Conservation (phyloP, 192 early-diverging fungal species). For the Backusella tarrabulga region DNA sequence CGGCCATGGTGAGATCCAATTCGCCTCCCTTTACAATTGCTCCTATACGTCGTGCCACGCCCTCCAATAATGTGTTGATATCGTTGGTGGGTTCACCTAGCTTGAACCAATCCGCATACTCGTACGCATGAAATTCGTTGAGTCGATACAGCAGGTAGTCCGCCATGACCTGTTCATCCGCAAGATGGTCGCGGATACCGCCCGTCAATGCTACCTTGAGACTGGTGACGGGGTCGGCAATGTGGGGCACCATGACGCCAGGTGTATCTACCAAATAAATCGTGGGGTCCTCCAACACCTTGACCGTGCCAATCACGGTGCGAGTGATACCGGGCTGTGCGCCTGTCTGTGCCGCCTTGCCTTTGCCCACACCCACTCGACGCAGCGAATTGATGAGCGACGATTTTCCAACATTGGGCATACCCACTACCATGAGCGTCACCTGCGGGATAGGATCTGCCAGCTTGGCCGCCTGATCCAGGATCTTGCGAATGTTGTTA, state of each 20-base stretch:
- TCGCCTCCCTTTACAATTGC: slow-evolving; percentile 66
- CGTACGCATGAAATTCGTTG: slow-evolving; percentile 56
- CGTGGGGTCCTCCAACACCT: slow-evolving; percentile 84
- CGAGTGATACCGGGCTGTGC: slow-evolving; percentile 87
- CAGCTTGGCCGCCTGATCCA: slow-evolving; percentile 63
- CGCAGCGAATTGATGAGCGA: slow-evolving; percentile 89
- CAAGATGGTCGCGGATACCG: slow-evolving; percentile 83
- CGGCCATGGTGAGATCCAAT: slow-evolving; percentile 62
- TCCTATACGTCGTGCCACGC: slow-evolving; percentile 66
- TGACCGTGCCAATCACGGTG: slow-evolving; percentile 64
- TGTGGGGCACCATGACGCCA: slow-evolving; percentile 88
- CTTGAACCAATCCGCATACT: slow-evolving; percentile 39
- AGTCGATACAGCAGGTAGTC: slow-evolving; percentile 90
- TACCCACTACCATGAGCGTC: slow-evolving; percentile 84
- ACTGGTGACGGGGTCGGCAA: slow-evolving; percentile 75
- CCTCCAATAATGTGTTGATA: slow-evolving; percentile 59
- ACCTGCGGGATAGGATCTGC: slow-evolving; percentile 38
- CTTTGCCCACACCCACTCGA: slow-evolving; percentile 69
- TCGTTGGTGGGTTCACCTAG: slow-evolving; percentile 63
- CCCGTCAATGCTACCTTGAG: slow-evolving; percentile 90
- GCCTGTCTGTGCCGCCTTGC: slow-evolving; percentile 84
- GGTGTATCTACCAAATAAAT: slow-evolving; percentile 95
- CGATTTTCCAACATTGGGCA: slow-evolving; percentile 98
- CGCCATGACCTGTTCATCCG: slow-evolving; percentile 78
- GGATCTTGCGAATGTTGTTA: slow-evolving; percentile 62